Base-by-base conservation (phyloP, 768 basidiomycete species). In the Scleroderma citrinum region DNA sequence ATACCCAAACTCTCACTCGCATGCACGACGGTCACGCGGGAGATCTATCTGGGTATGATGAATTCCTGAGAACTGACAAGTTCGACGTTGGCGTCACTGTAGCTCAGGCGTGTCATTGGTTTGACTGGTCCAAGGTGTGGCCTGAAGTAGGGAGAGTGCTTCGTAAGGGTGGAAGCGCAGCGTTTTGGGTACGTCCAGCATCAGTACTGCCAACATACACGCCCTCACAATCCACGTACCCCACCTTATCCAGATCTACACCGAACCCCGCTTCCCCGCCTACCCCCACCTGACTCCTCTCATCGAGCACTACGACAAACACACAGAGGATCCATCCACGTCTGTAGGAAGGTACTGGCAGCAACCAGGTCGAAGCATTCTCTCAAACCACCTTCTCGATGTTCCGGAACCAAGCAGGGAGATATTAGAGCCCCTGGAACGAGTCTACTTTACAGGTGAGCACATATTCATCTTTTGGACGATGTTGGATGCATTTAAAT, bases 91-190 rank as follows among this genome's bases (percentile, higher is more conserved):
- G 12, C 7, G 23, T 36, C 24, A 23, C 3, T 44, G 14, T 43
- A 87, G 88, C 85, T 1, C 88, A 88, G 66, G 81, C 88, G 0
- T 79, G 79, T 3, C 89, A 92, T 59, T 90, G 88, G 87, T 92
- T 91, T 58, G 75, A 90, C 57, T 87, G 82, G 76, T 62, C 66
- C 6, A 78, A 76, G 56, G 71, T 85, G 7, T 92, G 87, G 86
- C 77, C 75, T 3, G 83, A 90, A 64, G 69, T 80, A 0, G 70
- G 72, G 11, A 71, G 84, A 3, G 74, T 85, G 7, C 66, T 91
- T 36, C 71, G 76, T 43, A 72, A 70, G 7, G 75, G 78, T 14
- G 89, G 87, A 3, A 82, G 78, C 1, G 80, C 80, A 11, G 86
- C 85, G 5, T 82, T 83, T 58, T 90, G 87, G 83, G 88, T 87